Conservation (phyloP, 2,329 filamentous ascomycete genomes). For the Colletotrichum incanum region DNA sequence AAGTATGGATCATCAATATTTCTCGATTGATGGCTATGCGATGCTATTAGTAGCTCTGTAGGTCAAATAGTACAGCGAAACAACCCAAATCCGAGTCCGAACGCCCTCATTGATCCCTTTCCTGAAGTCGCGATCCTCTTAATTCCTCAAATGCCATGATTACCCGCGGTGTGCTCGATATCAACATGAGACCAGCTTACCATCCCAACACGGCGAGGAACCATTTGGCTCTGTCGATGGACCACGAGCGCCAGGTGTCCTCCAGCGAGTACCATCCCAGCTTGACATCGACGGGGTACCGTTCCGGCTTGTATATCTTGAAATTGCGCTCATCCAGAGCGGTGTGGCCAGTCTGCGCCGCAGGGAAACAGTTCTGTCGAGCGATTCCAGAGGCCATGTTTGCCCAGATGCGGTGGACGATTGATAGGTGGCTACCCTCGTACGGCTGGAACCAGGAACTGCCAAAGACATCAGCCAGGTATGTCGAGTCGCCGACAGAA, state of each 20-base stretch:
- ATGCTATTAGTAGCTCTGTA: conserved; percentile 36
- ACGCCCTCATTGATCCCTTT: not conserved
- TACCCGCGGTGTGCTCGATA: not conserved
- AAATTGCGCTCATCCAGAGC: conserved; percentile 58
- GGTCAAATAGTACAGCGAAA: conserved; percentile 38
- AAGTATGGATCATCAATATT: conserved; percentile 36
- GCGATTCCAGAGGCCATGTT: conserved; percentile 35
- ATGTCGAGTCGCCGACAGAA: not conserved
- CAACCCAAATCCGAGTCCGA: conserved; percentile 25
- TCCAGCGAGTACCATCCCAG: conserved; percentile 17
- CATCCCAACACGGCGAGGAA: conserved; percentile 3
- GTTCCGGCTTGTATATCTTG: conserved; percentile 20
- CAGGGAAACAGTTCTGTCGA: conserved; percentile 47
- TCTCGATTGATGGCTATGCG: conserved; percentile 34
- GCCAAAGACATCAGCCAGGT: conserved; percentile 25
- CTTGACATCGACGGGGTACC: conserved; percentile 26
- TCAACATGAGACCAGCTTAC: not conserved
- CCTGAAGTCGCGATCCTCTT: not conserved
- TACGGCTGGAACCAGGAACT: conserved; percentile 66
- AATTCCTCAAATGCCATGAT: not conserved
- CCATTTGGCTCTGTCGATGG: conserved; percentile 1
- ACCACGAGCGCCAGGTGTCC: conserved; percentile 16
- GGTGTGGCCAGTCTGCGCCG: conserved; percentile 56
- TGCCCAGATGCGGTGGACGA: conserved; percentile 29
- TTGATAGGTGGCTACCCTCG: conserved; percentile 45